Base-by-base conservation (phyloP, 2,329 filamentous ascomycete species). In the Lachnellula hyalina region DNA sequence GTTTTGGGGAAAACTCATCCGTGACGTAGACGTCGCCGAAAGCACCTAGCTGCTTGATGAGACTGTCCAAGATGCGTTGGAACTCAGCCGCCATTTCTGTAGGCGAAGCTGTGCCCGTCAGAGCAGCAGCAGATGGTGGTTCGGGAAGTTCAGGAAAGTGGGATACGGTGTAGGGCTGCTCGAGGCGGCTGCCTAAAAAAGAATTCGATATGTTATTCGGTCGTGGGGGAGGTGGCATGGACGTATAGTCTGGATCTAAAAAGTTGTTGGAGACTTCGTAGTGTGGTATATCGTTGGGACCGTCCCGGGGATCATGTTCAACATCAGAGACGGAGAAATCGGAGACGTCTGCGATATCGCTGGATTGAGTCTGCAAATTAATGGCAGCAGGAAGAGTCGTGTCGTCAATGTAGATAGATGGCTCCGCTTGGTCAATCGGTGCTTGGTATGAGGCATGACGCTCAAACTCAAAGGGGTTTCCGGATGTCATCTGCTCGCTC, bases 381-480 rank as follows among this genome's bases (percentile, higher is more conserved):
- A 25, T 32, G n/a, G 11, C 54, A 54, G 64, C 54, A 3, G 77
- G 73, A 56, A 75, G 78, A 25, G 79, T 74, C 7, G 77, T 80
- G 56, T 83, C 80, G 57, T 84, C 82, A 1, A 80, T 80, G 9
- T 84, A 85, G 47, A 84, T 82, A 3, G 65, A 61, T 28, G 65
- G 62, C 21, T 68, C 66, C n/a, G 57, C 47, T 14, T 46, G 21
- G 15, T 52, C 46, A 12, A 71, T 35, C 42, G 73, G 63, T 47
- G 67, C 72, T 58, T 83, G 82, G 1, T 83, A 70, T 1, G 81
- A 84, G 1, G 80, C 73, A 61, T 85, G 82, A n/a, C 79, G 77
- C 66, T 86, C 83, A 3, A 86, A 73, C 52, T 85, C 81, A 54
- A 86, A 86, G 0, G 83, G 81, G 61, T 82, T 82, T 2, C 73